phyloP scores from a whole-genome alignment of 1,139 yeast species.

The Pneumocystis sp. region DNA sequence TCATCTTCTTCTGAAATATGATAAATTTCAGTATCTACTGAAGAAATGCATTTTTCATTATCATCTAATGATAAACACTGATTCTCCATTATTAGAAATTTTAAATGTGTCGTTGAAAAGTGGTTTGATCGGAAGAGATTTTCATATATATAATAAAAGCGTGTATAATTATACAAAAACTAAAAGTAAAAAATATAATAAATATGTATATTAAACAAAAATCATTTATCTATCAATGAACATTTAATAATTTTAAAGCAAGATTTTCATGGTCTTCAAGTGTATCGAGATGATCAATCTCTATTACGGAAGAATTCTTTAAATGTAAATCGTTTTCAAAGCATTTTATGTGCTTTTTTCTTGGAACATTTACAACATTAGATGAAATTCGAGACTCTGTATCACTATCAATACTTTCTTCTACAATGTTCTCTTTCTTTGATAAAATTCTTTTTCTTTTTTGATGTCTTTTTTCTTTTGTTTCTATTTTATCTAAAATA shows the following conservation, averaged over 20 bases:
- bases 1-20: slow-evolving; percentile 27
- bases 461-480: slow-evolving; percentile 68
- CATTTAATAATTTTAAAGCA: slow-evolving; percentile 46
- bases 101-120: background rate
- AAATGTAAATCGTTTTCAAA: slow-evolving; percentile 28
- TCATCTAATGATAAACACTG: background rate
- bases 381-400: background rate
- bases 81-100: background rate
- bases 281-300: slow-evolving; percentile 75
- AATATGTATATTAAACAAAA: background rate
- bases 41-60: background rate
- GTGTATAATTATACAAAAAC: too few species aligned
- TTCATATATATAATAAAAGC: background rate
- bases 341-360: slow-evolving; percentile 44
- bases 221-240: background rate
- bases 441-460: slow-evolving; percentile 27
- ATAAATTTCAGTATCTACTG: background rate
- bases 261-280: slow-evolving; percentile 88
- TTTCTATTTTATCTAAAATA: slow-evolving; percentile 61
- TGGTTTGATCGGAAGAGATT: background rate
- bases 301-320: slow-evolving; percentile 34
- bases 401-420: background rate
- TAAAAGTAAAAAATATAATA: background rate
- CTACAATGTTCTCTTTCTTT: background rate
- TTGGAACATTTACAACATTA: background rate